These are phyloP conservation scores for Trametes cingulata DNA, from an alignment of 768 basidiomycete species.

Conservation along the genomic window DNA sequence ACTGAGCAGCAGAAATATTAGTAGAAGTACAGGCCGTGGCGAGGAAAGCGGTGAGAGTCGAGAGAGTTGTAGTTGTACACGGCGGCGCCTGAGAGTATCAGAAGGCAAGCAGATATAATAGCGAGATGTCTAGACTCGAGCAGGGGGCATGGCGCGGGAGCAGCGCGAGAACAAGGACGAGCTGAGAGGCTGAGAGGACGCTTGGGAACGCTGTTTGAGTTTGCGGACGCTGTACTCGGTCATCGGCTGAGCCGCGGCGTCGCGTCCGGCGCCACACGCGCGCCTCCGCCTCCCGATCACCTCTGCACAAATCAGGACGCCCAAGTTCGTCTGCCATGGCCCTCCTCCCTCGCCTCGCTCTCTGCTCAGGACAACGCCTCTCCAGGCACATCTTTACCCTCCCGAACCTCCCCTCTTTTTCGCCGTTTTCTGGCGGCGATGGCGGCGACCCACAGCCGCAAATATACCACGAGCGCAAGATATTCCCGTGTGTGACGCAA, in stretches of 20 bases:
- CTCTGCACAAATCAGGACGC: background rate
- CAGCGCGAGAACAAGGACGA: background rate
- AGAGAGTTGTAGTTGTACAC: conserved; percentile 3
- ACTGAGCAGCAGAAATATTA: background rate
- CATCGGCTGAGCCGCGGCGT: background rate
- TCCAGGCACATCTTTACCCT: conserved; percentile 37
- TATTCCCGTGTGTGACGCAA: conserved; percentile 76
- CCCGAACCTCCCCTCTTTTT: conserved; percentile 48
- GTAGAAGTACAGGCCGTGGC: conserved; percentile 7
- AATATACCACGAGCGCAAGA: conserved; percentile 79
- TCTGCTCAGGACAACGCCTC: background rate
- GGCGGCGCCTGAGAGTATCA: background rate
- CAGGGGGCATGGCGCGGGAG: conserved; percentile 6
- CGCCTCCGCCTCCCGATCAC: background rate
- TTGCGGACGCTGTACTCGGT: conserved; percentile 6
- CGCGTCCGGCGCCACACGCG: conserved; percentile 8
- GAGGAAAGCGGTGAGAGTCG: background rate
- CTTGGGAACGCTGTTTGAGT: conserved; percentile 12
- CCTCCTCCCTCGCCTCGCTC: conserved; percentile 20
- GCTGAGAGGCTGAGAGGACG: background rate
- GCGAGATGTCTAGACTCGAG: conserved; percentile 9
- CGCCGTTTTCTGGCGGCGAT: conserved; percentile 36
- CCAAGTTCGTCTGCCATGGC: conserved; percentile 12
- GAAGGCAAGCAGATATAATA: conserved; percentile 14
- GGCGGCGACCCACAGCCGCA: conserved; percentile 46